Percentiles rank a stretch among this genome's conserved stretches.
phyloP scores from a whole-genome alignment of 176 grass and related monocot species.

The Avena sativa region DNA sequence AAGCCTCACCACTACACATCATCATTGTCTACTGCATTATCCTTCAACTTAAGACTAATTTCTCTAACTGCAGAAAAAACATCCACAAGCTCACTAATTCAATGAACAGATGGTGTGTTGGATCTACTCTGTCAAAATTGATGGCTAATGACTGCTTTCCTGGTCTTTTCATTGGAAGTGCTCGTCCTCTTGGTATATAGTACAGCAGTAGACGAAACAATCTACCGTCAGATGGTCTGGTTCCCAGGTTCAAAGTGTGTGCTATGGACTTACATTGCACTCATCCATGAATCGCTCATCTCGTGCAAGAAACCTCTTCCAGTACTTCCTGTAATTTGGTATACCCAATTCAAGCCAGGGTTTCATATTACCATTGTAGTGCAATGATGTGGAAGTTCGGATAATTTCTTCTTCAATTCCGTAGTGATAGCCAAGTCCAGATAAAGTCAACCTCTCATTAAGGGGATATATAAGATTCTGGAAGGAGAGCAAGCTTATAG shows the following conservation, averaged over 20 bases:
- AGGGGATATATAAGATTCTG: constrained; percentile 82
- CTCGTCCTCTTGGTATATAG: constrained; percentile 52
- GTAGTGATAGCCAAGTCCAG: constrained; percentile 87
- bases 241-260: constrained; percentile 44
- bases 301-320: constrained; percentile 80
- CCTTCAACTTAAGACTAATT: constrained; percentile 57
- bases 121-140: constrained; percentile 75
- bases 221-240: constrained; percentile 50
- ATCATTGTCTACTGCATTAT: constrained; percentile 55
- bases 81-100: constrained; percentile 64
- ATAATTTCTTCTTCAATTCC: constrained; percentile 54
- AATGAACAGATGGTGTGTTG: constrained; percentile 66
- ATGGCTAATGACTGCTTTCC: constrained; percentile 53
- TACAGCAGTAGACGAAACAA: constrained; percentile 58
- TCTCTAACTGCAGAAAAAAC: constrained; percentile 60
- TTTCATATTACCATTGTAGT: constrained; percentile 99
- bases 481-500: constrained; percentile 85
- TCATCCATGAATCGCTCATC: constrained; percentile 92
- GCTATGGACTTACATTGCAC: constrained; percentile 93
- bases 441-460: constrained; percentile 65
- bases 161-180: constrained; percentile 43
- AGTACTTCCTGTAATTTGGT: constrained; percentile 87
- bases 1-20: constrained; percentile 43
- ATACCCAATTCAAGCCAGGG: constrained; percentile 99
- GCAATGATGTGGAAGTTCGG: constrained; percentile 66